These are phyloP conservation scores for Antarctomyces pellizariae DNA, from an alignment of 495 filamentous ascomycete species.

Conservation along the genomic window DNA sequence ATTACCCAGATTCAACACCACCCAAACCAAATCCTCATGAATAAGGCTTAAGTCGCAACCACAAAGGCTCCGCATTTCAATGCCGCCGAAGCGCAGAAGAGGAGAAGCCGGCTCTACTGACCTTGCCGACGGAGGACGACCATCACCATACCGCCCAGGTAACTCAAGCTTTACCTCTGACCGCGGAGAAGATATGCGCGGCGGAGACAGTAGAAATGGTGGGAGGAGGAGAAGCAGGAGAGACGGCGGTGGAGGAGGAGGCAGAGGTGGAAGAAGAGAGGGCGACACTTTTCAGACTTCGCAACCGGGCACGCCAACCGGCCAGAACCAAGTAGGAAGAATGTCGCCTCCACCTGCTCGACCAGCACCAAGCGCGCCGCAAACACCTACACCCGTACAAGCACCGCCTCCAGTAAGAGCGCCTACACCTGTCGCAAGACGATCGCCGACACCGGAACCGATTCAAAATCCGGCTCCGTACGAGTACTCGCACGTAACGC, in stretches of 20 bases:
- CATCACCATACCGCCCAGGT: constrained; percentile 27
- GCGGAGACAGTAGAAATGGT: constrained; percentile 8
- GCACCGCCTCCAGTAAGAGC: constrained; percentile 7
- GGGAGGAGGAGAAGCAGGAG: constrained; percentile 8
- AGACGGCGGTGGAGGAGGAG: constrained; percentile 9
- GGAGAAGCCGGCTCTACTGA: constrained; percentile 22
- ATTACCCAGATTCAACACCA: too few relatives aligned
- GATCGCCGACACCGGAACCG: constrained; percentile 2
- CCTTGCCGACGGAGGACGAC: constrained; percentile 17
- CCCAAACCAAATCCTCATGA: too few relatives aligned
- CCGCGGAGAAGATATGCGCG: constrained; percentile 6
- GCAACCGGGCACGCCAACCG: background rate
- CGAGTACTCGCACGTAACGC: constrained; percentile 24
- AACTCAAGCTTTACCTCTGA: constrained; percentile 25
- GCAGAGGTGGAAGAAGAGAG: constrained; percentile 7
- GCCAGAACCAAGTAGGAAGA: constrained; percentile 8
- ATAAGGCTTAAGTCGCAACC: too few relatives aligned
- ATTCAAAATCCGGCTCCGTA: constrained; percentile 12
- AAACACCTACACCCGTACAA: constrained; percentile 10
- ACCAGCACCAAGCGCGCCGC: constrained; percentile 21
- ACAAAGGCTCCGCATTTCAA: too few relatives aligned
- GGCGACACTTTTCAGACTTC: constrained; percentile 1
- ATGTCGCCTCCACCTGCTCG: constrained; percentile 17
- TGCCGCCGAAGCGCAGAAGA: constrained; percentile 32
- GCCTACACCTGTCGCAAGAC: constrained; percentile 1